phyloP scores from a whole-genome alignment of 768 basidiomycete genomes.

The Guyanaporus albipodus region DNA sequence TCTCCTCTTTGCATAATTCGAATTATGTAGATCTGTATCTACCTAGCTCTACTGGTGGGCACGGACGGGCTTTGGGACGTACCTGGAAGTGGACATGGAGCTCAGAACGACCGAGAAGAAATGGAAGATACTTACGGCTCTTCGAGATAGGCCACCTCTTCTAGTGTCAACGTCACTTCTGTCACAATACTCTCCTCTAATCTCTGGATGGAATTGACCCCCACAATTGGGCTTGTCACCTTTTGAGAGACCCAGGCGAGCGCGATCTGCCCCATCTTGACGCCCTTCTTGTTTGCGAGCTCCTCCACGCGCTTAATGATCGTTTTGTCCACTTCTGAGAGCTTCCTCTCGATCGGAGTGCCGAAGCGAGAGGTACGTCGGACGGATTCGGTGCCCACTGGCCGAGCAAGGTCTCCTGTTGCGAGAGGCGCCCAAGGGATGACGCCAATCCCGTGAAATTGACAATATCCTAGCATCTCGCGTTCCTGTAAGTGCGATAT shows the following conservation, averaged over 20 bases:
- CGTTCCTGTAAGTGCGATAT: conserved; percentile 35
- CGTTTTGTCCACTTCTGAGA: conserved; percentile 28
- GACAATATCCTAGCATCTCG: conserved; percentile 44
- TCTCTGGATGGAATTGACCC: conserved; percentile 32
- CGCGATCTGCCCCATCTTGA: conserved; percentile 44
- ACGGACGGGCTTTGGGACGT: conserved; percentile 18
- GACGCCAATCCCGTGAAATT: conserved; percentile 46
- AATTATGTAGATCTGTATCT: too few relatives aligned
- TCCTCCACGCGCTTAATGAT: conserved; percentile 41
- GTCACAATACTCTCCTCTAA: conserved; percentile 31
- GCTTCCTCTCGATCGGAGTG: conserved; percentile 21
- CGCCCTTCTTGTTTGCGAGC: conserved; percentile 36
- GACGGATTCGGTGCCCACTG: conserved; percentile 25
- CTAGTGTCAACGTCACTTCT: conserved; percentile 21
- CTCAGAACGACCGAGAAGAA: conserved; percentile 4
- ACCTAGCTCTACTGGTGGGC: conserved; percentile 11
- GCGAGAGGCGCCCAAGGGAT: conserved; percentile 50
- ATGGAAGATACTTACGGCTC: conserved; percentile 25
- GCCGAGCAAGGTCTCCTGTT: conserved; percentile 38
- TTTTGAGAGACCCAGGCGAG: conserved; percentile 41
- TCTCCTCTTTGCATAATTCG: conserved; percentile 9
- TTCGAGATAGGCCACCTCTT: conserved; percentile 30
- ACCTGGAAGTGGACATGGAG: too few relatives aligned
- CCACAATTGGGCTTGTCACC: conserved; percentile 43
- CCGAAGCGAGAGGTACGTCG: conserved; percentile 18